Evolutionary conservation across 2,329 filamentous ascomycete genomes (phyloP), one percentile per base, ranked within the genome.

Genomic region (Pestalotiopsis sp.): DNA sequence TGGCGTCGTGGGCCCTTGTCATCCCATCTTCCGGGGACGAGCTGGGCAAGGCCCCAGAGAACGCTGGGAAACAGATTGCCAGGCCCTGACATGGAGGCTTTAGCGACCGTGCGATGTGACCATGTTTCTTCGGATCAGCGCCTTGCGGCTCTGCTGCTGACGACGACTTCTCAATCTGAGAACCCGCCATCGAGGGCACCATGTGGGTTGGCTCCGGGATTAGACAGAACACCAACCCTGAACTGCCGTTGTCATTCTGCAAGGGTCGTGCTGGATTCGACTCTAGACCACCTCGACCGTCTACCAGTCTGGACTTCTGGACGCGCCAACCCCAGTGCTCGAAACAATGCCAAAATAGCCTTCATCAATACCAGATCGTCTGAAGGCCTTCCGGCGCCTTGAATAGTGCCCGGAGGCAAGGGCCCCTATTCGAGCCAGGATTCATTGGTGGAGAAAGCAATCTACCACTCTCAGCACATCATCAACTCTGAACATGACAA

Each of bases 81-180:
- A 65, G 49, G 45, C 45, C 45, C 45, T 52, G 17, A 14, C 45
- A 20, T 17, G 45, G 63, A 65, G 27, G n/a, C 27, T 65, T 55
- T 57, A 65, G 49, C 64, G 52, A 59, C 39, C 52, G 17, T 13
- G 36, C 39, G 55, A 59, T 36, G 52, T 23, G 12, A 59, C 52
- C 12, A 25, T 66, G 12, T 41, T 25, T 27, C 20, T 11, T 60
- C 20, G 23, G 52, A 20, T 45, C 23, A n/a, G 11, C 13, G 27
- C 31, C 17, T 23, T 41, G 27, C 52, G 55, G 36, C 55, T 60
- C 55, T 66, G 52, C 23, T 45, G 64, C 41, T 60, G 64, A 66
- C 55, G 64, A 66, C 64, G 64, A 59, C 64, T 66, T n/a, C 58
- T 66, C 55, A 66, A 66, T 52, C 20, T 66, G 64, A 66, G n/a